Evolutionary conservation across 2,329 filamentous ascomycete genomes (phyloP).

Genomic region (Penicillium vulpinum): DNA sequence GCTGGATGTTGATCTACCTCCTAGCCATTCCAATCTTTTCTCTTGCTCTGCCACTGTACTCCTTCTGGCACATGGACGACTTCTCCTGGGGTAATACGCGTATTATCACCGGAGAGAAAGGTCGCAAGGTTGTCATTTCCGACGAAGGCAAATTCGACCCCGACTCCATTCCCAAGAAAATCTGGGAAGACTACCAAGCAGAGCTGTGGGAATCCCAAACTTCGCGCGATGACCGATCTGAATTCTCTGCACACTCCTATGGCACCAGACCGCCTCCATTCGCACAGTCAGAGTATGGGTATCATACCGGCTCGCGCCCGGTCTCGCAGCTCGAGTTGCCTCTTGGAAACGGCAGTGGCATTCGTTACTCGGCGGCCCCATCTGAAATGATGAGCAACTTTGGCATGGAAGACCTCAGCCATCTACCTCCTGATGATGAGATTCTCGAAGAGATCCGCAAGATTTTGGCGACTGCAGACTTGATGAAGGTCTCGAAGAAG

Average conservation of each 20-base stretch:
- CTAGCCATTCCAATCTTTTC: conserved; percentile 88
- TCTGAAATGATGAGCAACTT: conserved; percentile 72
- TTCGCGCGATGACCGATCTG: conserved; percentile 77
- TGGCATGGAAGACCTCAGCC: conserved; percentile 72
- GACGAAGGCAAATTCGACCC: conserved; percentile 99
- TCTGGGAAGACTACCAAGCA: conserved; percentile 98
- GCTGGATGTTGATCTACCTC: conserved; percentile 98
- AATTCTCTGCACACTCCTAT: conserved; percentile 91
- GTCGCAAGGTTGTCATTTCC: conserved; percentile 86
- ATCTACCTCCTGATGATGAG: conserved; percentile 83
- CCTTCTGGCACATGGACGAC: conserved; percentile 99
- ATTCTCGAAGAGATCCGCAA: conserved; percentile 91
- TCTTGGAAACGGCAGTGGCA: conserved; percentile 53
- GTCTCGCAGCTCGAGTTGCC: conserved; percentile 60
- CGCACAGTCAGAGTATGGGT: conserved; percentile 69
- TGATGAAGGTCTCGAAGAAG: conserved; percentile 99
- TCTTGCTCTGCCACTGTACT: conserved; percentile 83
- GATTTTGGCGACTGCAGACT: conserved; percentile 83
- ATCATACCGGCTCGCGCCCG: conserved; percentile 58
- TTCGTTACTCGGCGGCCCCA: conserved; percentile 77
- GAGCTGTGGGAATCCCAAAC: conserved; percentile 97
- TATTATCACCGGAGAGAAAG: conserved; percentile 90
- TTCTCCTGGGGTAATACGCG: conserved; percentile 99
- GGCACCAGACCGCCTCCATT: conserved; percentile 74
- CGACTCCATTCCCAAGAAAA: conserved; percentile 88